A percentile compares a stretch with the other conserved stretches of the same genome.
These are phyloP conservation scores for Neopestalotiopsis clavispora DNA, from an alignment of 2,329 filamentous ascomycete genomes.

Conservation along the genomic window DNA sequence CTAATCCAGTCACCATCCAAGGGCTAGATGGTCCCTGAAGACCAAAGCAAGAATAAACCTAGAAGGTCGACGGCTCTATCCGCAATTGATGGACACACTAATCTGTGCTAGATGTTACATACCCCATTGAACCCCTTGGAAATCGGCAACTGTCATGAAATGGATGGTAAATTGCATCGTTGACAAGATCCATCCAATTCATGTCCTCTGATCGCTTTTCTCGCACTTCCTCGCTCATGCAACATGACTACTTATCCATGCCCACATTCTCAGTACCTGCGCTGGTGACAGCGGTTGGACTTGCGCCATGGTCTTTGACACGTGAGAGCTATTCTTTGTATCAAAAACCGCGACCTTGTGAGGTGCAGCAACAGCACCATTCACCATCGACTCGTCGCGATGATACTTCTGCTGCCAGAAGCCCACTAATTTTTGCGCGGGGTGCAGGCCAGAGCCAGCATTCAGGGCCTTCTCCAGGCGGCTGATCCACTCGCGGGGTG, in stretches of 20 bases:
- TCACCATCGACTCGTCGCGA: neutral
- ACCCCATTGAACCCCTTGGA: neutral
- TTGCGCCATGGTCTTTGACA: slow-evolving; percentile 1
- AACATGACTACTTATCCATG: slow-evolving; percentile 5
- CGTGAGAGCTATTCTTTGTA: neutral
- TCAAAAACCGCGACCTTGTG: neutral
- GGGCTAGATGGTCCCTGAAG: neutral
- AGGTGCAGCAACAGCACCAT: neutral
- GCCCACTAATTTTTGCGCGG: slow-evolving; percentile 9
- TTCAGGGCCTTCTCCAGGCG: slow-evolving; percentile 5
- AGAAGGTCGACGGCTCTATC: neutral
- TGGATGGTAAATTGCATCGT: neutral
- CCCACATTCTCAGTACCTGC: slow-evolving; percentile 9
- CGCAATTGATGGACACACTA: neutral
- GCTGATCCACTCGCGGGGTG: neutral
- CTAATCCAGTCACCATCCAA: neutral
- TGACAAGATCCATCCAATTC: neutral
- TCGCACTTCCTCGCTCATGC: neutral
- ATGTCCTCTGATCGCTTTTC: neutral
- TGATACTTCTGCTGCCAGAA: slow-evolving; percentile 8
- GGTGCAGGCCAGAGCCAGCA: neutral
- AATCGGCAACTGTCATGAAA: neutral
- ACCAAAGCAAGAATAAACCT: neutral
- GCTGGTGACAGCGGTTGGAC: neutral
- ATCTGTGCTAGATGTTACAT: neutral